Evolutionary conservation across 169 alveolate species (phyloP), one percentile per base, ranked within the genome.

Genomic region (Plasmodium knowlesi): DNA sequence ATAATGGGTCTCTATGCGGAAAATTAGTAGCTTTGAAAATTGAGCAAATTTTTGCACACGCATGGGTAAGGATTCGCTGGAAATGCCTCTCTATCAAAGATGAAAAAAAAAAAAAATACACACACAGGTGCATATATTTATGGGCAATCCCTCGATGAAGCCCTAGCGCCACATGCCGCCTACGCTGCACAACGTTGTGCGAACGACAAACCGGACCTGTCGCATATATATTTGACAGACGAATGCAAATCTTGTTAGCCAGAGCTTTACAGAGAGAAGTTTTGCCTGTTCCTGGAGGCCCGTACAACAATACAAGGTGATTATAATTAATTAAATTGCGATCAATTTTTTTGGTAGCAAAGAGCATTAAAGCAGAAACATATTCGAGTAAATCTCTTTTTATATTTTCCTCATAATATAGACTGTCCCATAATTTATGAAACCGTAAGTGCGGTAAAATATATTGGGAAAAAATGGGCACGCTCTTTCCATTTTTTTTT

Each of bases 251-350:
- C 78, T 96, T 92, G 70, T 96, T 96, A 9, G 96, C 96, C 57
- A 96, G 46, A 1, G 96, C 96, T 78, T 94, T 92, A 70, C 94
- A 92, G 32, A 97, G 81, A 54, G 97, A 94, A 43, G 97, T 94
- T 92, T 97, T 94, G 61, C 98, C 96, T 74, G 94, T 25, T 19
- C 98, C 97, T 12, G 98, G 98, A 6, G 98, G 97, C 0, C 98
- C 98, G 90, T 96, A 95, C 22, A 97, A 93, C 43, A 97, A 82
- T 4, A 96, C 83, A 28, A 97, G 88, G 53, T 96, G 97, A 92
- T 97, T 97, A 95, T 97, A 96, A 54, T 94, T 92, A 50, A 97
- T 95, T 57, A 96, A 91, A 93, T 97, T 88, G 67, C 93, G 78
- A 80, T 96, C 96, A 41, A 97, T 92, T 54, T 80, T 83, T 53